These are phyloP conservation scores for Zygoascus ofunaensis DNA, from an alignment of 805 yeast genomes.

Conservation along the genomic window DNA sequence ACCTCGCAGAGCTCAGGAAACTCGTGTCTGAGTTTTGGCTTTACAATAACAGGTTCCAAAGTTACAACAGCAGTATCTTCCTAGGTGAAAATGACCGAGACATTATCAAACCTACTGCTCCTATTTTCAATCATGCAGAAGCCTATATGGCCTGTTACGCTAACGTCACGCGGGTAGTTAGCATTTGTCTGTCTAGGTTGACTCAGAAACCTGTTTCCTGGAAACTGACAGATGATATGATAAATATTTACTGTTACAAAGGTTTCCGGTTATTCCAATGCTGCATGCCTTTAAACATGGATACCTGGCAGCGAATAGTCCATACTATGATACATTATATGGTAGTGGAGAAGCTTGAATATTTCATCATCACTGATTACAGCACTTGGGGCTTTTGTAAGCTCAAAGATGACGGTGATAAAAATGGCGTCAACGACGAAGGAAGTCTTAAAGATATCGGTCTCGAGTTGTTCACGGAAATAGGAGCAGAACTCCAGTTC, in stretches of 20 bases:
- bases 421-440: neutral
- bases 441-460: neutral
- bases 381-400: constrained; percentile 10
- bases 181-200: neutral
- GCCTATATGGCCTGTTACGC: constrained; percentile 1
- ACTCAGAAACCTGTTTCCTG: neutral
- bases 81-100: too few relatives aligned
- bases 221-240: neutral
- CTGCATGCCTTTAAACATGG: neutral
- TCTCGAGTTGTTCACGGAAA: neutral
- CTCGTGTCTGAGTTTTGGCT: neutral
- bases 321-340: neutral
- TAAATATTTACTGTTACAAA: neutral
- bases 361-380: constrained; percentile 10
- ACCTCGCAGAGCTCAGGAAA: neutral
- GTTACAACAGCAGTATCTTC: too few relatives aligned
- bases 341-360: neutral
- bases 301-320: neutral
- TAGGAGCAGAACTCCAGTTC: neutral
- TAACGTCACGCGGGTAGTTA: neutral
- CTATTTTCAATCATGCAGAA: neutral
- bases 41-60: too few relatives aligned
- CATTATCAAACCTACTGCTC: too few relatives aligned
- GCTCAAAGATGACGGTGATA: neutral
- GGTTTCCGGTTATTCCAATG: neutral